Percentiles rank a stretch among this genome's conserved stretches.
Evolutionary conservation across 2,329 filamentous ascomycete species (phyloP).

Genomic region (Sporothrix phasma): DNA sequence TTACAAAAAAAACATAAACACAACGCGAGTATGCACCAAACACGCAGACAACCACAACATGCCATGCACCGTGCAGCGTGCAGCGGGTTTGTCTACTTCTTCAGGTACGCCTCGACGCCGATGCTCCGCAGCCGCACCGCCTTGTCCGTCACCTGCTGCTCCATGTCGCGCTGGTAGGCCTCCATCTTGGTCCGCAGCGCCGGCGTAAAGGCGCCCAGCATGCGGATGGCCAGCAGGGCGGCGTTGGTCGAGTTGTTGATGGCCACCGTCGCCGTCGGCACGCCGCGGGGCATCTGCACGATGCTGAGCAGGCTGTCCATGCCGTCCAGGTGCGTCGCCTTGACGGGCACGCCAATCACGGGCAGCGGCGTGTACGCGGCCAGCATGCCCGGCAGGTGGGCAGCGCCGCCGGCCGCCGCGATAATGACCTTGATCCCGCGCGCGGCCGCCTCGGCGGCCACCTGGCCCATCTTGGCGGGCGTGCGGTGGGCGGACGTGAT

Average conservation of each 20-base stretch:
- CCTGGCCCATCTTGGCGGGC: conserved; percentile 57
- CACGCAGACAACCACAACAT: background rate
- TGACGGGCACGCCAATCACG: conserved; percentile 69
- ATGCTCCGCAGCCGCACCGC: conserved; percentile 43
- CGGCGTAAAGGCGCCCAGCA: conserved; percentile 29
- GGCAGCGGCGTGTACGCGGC: conserved; percentile 61
- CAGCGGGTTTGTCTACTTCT: background rate
- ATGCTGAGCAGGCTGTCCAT: conserved; percentile 63
- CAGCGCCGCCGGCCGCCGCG: conserved; percentile 65
- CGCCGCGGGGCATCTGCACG: conserved; percentile 59
- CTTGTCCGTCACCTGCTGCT: conserved; percentile 52
- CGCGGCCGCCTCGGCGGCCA: conserved; percentile 52
- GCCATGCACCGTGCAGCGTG: too few relatives aligned
- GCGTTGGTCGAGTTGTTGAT: conserved; percentile 77
- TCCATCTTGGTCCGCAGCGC: conserved; percentile 44
- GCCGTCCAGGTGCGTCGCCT: conserved; percentile 62
- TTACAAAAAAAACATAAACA: background rate
- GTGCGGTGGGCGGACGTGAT: conserved; percentile 77
- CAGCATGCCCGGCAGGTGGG: conserved; percentile 65
- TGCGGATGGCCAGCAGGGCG: conserved; percentile 19
- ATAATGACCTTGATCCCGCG: conserved; percentile 65
- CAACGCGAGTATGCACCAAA: background rate
- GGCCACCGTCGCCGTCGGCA: conserved; percentile 56
- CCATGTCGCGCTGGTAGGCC: conserved; percentile 51
- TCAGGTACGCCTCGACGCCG: conserved; percentile 35